Percentiles rank a stretch among this genome's conserved stretches.
These are phyloP conservation scores for Crithidia brevicula DNA, from an alignment of 208 protist species.

Conservation along the genomic window DNA sequence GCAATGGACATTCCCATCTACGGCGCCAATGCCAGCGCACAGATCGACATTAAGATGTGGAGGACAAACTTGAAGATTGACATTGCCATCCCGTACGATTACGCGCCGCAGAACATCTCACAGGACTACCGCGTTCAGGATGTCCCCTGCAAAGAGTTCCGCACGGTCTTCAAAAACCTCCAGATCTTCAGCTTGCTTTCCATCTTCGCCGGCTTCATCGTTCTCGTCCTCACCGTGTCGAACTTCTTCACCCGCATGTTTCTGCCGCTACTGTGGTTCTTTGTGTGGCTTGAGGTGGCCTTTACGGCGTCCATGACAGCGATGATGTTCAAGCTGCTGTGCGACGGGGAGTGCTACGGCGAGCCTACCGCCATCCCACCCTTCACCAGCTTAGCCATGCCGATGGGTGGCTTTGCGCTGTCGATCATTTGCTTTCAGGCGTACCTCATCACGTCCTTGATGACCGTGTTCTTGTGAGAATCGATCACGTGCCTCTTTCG, in stretches of 20 bases:
- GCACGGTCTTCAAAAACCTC: constrained; percentile 30
- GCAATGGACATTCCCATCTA: constrained; percentile 30
- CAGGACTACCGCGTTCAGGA: constrained; percentile 53
- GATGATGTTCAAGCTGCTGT: constrained; percentile 42
- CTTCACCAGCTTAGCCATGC: constrained; percentile 39
- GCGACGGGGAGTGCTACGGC: constrained; percentile 42
- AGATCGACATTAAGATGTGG: constrained; percentile 38
- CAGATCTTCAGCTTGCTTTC: constrained; percentile 50
- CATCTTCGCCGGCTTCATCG: constrained; percentile 45
- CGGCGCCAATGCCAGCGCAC: constrained; percentile 41
- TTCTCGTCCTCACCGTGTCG: constrained; percentile 36
- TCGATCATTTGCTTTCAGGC: constrained; percentile 34
- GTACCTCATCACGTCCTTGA: constrained; percentile 36
- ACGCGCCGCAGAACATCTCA: constrained; percentile 30
- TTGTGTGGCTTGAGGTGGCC: constrained; percentile 39
- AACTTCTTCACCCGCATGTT: constrained; percentile 58
- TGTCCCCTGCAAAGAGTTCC: constrained; percentile 54
- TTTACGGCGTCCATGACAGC: constrained; percentile 30
- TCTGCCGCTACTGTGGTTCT: constrained; percentile 54
- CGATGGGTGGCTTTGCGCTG: constrained; percentile 47
- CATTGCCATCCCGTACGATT: constrained; percentile 43
- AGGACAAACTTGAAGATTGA: constrained; percentile 22
- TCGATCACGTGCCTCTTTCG: no score
- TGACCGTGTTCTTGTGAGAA: constrained; percentile 46
- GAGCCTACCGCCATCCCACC: constrained; percentile 36